Conservation (phyloP, 1,139 yeast genomes). For the Eremothecium coryli region DNA sequence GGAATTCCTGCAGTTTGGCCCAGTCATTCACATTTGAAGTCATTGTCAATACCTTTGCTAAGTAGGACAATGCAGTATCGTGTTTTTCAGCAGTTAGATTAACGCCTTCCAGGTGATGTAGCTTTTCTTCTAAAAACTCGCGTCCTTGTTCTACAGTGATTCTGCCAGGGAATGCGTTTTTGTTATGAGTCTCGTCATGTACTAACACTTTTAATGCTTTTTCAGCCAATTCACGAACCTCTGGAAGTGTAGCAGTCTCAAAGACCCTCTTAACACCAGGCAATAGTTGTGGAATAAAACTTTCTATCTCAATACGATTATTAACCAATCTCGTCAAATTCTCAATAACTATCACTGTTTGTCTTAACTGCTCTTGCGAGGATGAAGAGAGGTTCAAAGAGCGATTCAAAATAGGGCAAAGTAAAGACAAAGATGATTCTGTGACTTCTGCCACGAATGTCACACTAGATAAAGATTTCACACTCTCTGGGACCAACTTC, state of each 20-base stretch:
- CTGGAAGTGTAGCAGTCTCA: slow-evolving; percentile 88
- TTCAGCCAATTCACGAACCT: slow-evolving; percentile 85
- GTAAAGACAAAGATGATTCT: slow-evolving; percentile 81
- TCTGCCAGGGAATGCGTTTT: slow-evolving; percentile 71
- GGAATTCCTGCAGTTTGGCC: slow-evolving; percentile 56
- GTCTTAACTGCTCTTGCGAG: slow-evolving; percentile 92
- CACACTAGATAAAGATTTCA: slow-evolving; percentile 82
- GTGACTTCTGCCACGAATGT: slow-evolving; percentile 98
- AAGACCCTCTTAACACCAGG: slow-evolving; percentile 89
- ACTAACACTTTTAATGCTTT: slow-evolving; percentile 76
- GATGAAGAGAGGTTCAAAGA: slow-evolving; percentile 77
- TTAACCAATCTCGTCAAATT: slow-evolving; percentile 92
- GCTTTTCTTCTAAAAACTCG: slow-evolving; percentile 36
- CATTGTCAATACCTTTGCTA: slow-evolving; percentile 47
- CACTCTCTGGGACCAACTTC: slow-evolving; percentile 76
- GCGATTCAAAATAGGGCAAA: slow-evolving; percentile 88
- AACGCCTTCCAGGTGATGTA: slow-evolving; percentile 28
- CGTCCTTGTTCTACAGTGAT: slow-evolving; percentile 48
- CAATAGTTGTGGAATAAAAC: slow-evolving; percentile 71
- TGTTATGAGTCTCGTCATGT: slow-evolving; percentile 58
- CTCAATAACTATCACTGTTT: slow-evolving; percentile 92
- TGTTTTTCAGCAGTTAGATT: slow-evolving; percentile 26
- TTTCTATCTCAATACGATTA: slow-evolving; percentile 84
- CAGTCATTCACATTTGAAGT: slow-evolving; percentile 91
- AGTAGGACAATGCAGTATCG: slow-evolving; percentile 39